phyloP scores from a whole-genome alignment of 345 rosid genomes.

The Hevea brasiliensis region DNA sequence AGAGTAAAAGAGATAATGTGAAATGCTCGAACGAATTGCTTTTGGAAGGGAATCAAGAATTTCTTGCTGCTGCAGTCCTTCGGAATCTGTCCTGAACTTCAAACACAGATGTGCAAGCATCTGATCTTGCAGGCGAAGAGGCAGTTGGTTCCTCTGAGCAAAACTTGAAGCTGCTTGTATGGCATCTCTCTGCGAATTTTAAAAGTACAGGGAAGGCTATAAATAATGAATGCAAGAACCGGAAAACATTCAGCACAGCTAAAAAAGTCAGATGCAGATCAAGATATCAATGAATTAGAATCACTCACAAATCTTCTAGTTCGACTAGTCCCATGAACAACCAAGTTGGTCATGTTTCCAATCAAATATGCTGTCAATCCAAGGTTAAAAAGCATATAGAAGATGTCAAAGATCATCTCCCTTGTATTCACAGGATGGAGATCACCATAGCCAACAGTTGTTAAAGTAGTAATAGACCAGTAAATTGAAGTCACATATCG shows the following conservation, averaged over 20 bases:
- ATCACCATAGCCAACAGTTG: slow-evolving; percentile 89
- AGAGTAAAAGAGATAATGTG: slow-evolving; percentile 70
- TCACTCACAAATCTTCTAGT: slow-evolving; percentile 81
- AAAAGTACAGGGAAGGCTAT: not conserved
- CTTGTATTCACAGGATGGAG: slow-evolving; percentile 60
- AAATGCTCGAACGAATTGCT: slow-evolving; percentile 82
- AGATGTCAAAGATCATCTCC: slow-evolving; percentile 63
- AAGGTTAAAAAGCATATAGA: slow-evolving; percentile 68
- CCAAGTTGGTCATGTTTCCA: slow-evolving; percentile 88
- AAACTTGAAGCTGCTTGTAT: slow-evolving; percentile 79
- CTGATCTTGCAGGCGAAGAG: slow-evolving; percentile 78
- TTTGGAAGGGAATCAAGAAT: slow-evolving; percentile 76
- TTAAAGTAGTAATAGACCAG: slow-evolving; percentile 81
- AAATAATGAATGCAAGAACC: not conserved
- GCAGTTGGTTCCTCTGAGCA: slow-evolving; percentile 73
- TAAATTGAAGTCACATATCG: slow-evolving; percentile 65
- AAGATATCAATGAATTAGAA: not conserved
- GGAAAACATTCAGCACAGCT: not conserved
- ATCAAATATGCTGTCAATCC: slow-evolving; percentile 73
- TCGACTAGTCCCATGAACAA: slow-evolving; percentile 75
- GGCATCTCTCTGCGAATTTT: slow-evolving; percentile 64
- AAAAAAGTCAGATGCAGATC: too few species aligned
- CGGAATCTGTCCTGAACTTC: slow-evolving; percentile 77
- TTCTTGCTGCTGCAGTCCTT: slow-evolving; percentile 93
- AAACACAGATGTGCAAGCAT: slow-evolving; percentile 88